These are phyloP conservation scores for Pilatotrama ljubarskyi DNA, from an alignment of 768 basidiomycete species.

Conservation along the genomic window DNA sequence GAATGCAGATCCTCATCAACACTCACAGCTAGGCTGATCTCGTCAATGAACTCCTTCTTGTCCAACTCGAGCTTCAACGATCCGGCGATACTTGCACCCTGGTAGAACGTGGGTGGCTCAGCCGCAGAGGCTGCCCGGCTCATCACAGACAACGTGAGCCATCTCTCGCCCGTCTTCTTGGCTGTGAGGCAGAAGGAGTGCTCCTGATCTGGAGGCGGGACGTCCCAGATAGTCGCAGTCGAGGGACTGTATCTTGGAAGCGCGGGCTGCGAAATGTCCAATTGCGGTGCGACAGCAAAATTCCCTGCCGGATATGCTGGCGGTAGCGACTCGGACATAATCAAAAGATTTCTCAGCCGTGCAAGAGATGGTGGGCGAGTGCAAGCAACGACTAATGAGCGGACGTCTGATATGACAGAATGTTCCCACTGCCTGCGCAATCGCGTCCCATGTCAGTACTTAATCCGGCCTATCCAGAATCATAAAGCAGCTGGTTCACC, in stretches of 20 bases:
- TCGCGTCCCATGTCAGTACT: no score
- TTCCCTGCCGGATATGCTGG: neutral
- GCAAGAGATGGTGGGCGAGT: neutral
- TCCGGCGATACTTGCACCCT: conserved; percentile 9
- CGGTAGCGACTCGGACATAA: neutral
- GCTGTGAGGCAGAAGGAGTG: conserved; percentile 1
- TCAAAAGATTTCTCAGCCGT: neutral
- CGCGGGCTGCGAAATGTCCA: neutral
- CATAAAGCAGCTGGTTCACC: no score
- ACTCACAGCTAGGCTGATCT: conserved; percentile 16
- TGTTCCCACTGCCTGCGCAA: neutral
- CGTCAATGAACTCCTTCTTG: conserved; percentile 11
- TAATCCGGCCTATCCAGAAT: no score
- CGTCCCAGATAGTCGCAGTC: conserved; percentile 1
- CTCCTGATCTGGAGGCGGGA: conserved; percentile 3
- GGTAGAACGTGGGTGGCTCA: conserved; percentile 10
- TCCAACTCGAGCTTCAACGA: conserved; percentile 3
- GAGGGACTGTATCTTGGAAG: neutral
- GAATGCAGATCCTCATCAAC: no score
- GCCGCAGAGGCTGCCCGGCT: conserved; percentile 4
- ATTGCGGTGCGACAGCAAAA: neutral
- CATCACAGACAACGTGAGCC: conserved; percentile 9
- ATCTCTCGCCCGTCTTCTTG: conserved; percentile 13
- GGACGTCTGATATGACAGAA: neutral
- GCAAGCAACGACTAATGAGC: neutral